Percentiles rank a stretch among this genome's conserved stretches.
These are phyloP conservation scores for Neurospora sp. DNA, from an alignment of 495 filamentous ascomycete genomes.

Conservation along the genomic window DNA sequence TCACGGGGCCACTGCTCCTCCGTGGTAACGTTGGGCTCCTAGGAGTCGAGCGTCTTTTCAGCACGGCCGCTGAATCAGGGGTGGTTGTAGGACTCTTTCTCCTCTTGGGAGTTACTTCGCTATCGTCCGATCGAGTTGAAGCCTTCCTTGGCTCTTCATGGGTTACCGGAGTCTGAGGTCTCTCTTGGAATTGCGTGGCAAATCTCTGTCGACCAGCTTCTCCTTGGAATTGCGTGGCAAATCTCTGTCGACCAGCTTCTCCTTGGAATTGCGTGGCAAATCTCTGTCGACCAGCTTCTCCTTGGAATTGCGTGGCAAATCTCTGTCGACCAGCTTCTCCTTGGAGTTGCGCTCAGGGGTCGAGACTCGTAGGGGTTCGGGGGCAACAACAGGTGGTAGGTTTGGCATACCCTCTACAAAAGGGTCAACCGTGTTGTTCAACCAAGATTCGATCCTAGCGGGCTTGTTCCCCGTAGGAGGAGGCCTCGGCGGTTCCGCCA, in stretches of 20 bases:
- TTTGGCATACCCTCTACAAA: slow-evolving; percentile 47
- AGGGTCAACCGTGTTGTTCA: slow-evolving; percentile 62
- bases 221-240: neutral
- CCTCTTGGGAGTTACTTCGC: slow-evolving; percentile 20
- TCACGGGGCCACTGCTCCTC: slow-evolving; percentile 20
- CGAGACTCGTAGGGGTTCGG: slow-evolving; percentile 3
- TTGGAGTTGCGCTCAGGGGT: neutral
- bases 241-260: neutral
- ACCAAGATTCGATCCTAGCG: slow-evolving; percentile 65
- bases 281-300: neutral
- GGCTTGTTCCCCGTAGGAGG: slow-evolving; percentile 31
- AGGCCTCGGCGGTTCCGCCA: slow-evolving; percentile 38
- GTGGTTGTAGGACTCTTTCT: slow-evolving; percentile 18
- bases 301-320: neutral
- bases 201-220: neutral
- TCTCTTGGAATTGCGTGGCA: neutral
- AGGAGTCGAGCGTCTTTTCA: slow-evolving; percentile 40
- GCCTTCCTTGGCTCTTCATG: slow-evolving; percentile 4
- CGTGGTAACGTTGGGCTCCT: slow-evolving; percentile 31
- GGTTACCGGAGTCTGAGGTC: neutral
- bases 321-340: neutral
- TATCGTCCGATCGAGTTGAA: slow-evolving; percentile 13
- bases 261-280: neutral
- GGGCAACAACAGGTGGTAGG: slow-evolving; percentile 7
- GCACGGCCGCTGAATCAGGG: slow-evolving; percentile 12